A percentile compares a stretch with the other conserved stretches of the same genome.
phyloP scores from a whole-genome alignment of 768 basidiomycete genomes.

The Agaricus blazei region DNA sequence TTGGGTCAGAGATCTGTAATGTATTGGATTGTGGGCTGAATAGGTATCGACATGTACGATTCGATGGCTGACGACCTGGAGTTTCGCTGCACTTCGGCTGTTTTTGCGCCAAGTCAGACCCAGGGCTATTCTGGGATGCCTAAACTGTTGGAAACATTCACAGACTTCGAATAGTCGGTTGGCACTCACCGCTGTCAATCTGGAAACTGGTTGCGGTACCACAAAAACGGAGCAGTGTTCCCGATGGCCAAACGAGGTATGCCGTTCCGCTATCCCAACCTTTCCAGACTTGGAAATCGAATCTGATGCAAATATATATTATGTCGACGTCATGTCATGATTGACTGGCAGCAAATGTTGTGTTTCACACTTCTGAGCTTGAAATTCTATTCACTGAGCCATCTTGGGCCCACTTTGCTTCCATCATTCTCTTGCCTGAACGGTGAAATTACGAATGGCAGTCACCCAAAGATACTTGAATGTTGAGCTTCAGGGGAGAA shows the following conservation, averaged over 20 bases:
- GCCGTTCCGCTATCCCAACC: not conserved
- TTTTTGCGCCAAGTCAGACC: too few species aligned
- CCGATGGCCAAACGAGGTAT: too few species aligned
- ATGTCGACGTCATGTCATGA: conserved; percentile 7
- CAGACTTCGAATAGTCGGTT: not conserved
- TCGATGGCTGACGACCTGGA: too few species aligned
- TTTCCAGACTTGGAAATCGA: not conserved
- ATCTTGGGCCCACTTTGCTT: too few species aligned
- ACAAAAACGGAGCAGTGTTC: too few species aligned
- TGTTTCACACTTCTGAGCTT: not conserved
- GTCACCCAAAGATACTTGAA: too few species aligned
- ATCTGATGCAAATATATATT: not conserved
- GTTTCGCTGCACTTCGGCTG: too few species aligned
- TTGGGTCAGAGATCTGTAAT: not conserved
- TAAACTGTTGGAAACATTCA: too few species aligned
- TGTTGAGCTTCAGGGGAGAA: too few species aligned
- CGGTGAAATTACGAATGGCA: too few species aligned
- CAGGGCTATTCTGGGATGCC: not conserved
- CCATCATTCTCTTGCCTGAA: too few species aligned
- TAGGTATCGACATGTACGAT: not conserved
- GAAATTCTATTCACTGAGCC: too few species aligned
- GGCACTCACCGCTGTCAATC: conserved; percentile 8
- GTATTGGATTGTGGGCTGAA: not conserved
- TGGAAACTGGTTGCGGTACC: not conserved
- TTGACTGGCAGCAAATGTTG: conserved; percentile 9